Evolutionary conservation across 2,329 filamentous ascomycete genomes (phyloP), one percentile per base, ranked within the genome.

Genomic region (Fusarium sp.): DNA sequence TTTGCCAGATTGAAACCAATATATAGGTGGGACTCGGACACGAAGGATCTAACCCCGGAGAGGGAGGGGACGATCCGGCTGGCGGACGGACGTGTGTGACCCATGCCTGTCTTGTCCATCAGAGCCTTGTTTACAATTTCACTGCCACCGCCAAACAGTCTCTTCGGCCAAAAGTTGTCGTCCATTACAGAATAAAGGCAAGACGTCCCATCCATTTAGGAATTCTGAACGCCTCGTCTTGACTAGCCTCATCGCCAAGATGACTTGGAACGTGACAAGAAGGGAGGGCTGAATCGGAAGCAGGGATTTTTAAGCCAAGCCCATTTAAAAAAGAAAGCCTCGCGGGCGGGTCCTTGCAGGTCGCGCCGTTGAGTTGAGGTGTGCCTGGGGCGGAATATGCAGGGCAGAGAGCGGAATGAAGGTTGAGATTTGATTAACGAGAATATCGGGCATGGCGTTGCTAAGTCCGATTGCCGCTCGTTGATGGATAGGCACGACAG

Each of bases 1-100:
- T 74, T 71, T 38, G 67, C 37, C 34, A 64, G 18, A 64, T 58
- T 58, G 50, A 52, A 52, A 18, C 20, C 47, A 52, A 52, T 52
- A 52, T 52, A 52, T 27, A 20, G 10, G 47, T 52, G 47, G 47
- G 10, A 7, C 67, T 35, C 10, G n/a, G 11, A 35, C 56, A 38
- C 37, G 62, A 50, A 69, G 71, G 71, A 74, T 74, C 65, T 35
- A 56, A 69, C 56, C 62, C 31, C 52, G 29, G 50, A 27, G 50
- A 31, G 38, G 40, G 20, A 13, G 22, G 24, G n/a, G 68, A 47
- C 50, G 71, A 74, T 73, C 67, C 47, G 65, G 59, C 31, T 9
- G 52, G 18, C 40, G 27, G 29, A 47, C 40, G 27, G 29, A 47
- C 40, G 24, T 18, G 42, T 24, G 20, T 29, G 24, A 31, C 16